A percentile compares a stretch with the other conserved stretches of the same genome.
Evolutionary conservation across 1,284 basidiomycete species (phyloP).

Genomic region (Sanghuangporus baumii): DNA sequence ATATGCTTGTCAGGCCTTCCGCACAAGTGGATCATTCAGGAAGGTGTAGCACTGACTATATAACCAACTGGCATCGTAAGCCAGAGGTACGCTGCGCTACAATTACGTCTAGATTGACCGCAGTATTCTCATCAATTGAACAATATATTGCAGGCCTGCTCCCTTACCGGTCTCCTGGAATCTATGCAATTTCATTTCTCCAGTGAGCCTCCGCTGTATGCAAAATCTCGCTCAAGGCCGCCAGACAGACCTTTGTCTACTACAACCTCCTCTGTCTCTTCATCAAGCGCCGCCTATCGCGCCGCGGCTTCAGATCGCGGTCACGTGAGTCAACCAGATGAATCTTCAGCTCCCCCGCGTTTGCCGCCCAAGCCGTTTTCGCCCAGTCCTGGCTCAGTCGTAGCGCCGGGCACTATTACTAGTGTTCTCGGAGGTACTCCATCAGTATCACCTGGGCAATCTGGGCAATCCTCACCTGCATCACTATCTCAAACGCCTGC

Average conservation of each 20-base stretch:
- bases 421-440: background rate
- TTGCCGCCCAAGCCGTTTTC: conserved; percentile 14
- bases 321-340: conserved; percentile 8
- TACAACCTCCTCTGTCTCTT: conserved; percentile 5
- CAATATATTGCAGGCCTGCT: conserved; percentile 51
- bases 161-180: conserved; percentile 58
- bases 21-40: conserved; percentile 83
- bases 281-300: background rate
- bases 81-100: conserved; percentile 59
- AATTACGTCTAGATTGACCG: conserved; percentile 18
- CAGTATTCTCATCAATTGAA: conserved; percentile 15
- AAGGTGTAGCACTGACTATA: conserved; percentile 61
- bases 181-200: conserved; percentile 81
- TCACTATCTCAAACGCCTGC: conserved; percentile 9
- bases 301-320: conserved; percentile 4
- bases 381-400: background rate
- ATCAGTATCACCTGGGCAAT: background rate
- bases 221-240: conserved; percentile 52
- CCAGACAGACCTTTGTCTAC: conserved; percentile 4
- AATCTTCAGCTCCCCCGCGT: conserved; percentile 4
- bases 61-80: conserved; percentile 76
- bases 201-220: conserved; percentile 83
- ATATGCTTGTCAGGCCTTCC: conserved; percentile 84
- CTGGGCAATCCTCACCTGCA: conserved; percentile 3
- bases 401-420: background rate